Percentiles rank a stretch among this genome's conserved stretches.
Conservation (phyloP, 495 filamentous ascomycete species). For the Neurospora discreta region DNA sequence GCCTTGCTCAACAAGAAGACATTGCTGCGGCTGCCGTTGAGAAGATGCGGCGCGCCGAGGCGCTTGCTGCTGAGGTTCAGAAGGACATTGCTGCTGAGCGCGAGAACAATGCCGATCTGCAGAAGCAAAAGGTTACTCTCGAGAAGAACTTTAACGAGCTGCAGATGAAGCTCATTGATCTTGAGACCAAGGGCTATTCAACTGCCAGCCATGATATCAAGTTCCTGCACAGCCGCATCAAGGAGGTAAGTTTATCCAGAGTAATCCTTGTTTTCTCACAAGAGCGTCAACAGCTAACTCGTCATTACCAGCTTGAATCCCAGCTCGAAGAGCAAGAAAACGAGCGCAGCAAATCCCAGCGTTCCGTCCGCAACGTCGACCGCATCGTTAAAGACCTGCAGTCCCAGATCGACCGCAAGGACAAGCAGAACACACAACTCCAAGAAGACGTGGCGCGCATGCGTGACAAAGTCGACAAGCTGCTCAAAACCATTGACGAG, state of each 20-base stretch:
- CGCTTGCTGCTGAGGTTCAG: constrained; percentile 76
- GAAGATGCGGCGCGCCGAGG: constrained; percentile 97
- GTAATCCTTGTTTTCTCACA: background rate
- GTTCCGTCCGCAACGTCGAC: constrained; percentile 85
- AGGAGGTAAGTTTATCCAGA: constrained; percentile 59
- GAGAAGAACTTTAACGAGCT: constrained; percentile 89
- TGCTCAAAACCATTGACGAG: constrained; percentile 85
- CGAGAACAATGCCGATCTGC: constrained; percentile 68
- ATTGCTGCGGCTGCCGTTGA: constrained; percentile 85
- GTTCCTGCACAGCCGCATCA: constrained; percentile 87
- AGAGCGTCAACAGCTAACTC: constrained; percentile 13
- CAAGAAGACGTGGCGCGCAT: constrained; percentile 69
- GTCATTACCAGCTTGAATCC: constrained; percentile 61
- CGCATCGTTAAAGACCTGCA: constrained; percentile 90
- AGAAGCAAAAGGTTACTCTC: constrained; percentile 83
- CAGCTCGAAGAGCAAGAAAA: constrained; percentile 78
- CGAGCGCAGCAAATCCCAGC: constrained; percentile 64
- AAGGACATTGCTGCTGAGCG: constrained; percentile 90
- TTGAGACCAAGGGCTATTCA: constrained; percentile 95
- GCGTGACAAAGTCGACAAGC: constrained; percentile 80
- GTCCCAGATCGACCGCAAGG: constrained; percentile 81
- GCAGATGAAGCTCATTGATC: constrained; percentile 78
- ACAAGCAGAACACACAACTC: constrained; percentile 70
- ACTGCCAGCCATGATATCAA: constrained; percentile 88
- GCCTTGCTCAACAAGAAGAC: constrained; percentile 87